Percentiles rank a stretch among this genome's conserved stretches.
Evolutionary conservation across 1,284 basidiomycete genomes (phyloP).

Genomic region (Mixia osmundae): DNA sequence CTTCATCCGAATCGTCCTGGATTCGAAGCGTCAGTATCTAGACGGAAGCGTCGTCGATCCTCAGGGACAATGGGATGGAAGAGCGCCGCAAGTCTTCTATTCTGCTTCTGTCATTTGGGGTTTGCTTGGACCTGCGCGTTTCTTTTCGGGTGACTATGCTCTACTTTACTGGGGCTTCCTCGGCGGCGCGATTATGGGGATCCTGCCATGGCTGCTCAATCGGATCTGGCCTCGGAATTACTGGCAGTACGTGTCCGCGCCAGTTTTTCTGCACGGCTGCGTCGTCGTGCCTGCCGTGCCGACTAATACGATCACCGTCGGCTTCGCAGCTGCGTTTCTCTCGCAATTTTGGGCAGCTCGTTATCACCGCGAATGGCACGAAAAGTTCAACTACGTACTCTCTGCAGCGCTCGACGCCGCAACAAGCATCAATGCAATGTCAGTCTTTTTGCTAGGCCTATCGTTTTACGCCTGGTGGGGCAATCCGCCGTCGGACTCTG

Average conservation of each 20-base stretch:
- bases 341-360: constrained; percentile 17
- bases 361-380: constrained; percentile 16
- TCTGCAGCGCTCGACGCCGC: constrained; percentile 15
- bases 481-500: too few species aligned
- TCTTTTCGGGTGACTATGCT: constrained; percentile 23
- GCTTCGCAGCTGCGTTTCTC: constrained; percentile 16
- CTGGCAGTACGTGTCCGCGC: neutral
- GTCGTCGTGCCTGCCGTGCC: constrained; percentile 18
- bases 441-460: constrained; percentile 16
- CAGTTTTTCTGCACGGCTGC: constrained; percentile 15
- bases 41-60: constrained; percentile 24
- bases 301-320: constrained; percentile 17
- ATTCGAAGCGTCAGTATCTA: constrained; percentile 19
- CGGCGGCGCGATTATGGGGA: constrained; percentile 15
- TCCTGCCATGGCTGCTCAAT: constrained; percentile 17
- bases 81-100: constrained; percentile 7
- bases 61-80: constrained; percentile 13
- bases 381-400: neutral
- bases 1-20: constrained; percentile 16
- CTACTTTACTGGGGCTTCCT: constrained; percentile 17
- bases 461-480: too few species aligned
- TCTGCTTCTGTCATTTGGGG: constrained; percentile 24
- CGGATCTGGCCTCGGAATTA: constrained; percentile 10
- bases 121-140: constrained; percentile 22
- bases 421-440: constrained; percentile 17